Conservation (phyloP, 2,329 filamentous ascomycete genomes). For the Talaromyces sp. region DNA sequence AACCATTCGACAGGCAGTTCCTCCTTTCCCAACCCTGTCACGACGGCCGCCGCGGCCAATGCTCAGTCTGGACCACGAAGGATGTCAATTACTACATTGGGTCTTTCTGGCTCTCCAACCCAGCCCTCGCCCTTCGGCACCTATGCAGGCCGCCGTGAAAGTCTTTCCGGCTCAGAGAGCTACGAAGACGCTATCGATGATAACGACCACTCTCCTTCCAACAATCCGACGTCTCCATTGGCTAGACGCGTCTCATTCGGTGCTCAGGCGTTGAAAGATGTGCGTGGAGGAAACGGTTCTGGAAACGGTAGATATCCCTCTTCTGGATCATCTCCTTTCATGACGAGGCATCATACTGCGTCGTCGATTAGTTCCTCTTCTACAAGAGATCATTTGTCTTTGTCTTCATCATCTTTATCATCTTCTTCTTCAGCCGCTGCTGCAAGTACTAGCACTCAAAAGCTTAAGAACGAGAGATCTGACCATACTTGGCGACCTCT, state of each 20-base stretch:
- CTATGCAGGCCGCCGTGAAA: constrained; percentile 55
- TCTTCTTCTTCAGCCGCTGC: constrained; percentile 33
- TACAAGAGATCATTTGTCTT: constrained; percentile 26
- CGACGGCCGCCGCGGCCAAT: constrained; percentile 45
- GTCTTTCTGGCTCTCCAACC: constrained; percentile 67
- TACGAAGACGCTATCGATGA: constrained; percentile 54
- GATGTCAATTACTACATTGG: constrained; percentile 68
- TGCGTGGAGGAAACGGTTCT: constrained; percentile 60
- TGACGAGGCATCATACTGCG: constrained; percentile 23
- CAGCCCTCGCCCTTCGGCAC: constrained; percentile 48
- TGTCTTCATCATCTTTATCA: constrained; percentile 30
- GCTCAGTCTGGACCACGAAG: constrained; percentile 55
- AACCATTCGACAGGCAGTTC: constrained; percentile 13
- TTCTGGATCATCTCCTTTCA: constrained; percentile 23
- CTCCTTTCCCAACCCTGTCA: constrained; percentile 42
- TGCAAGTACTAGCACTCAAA: constrained; percentile 35
- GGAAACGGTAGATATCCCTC: constrained; percentile 55
- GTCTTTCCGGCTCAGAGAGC: constrained; percentile 59
- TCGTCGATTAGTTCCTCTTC: constrained; percentile 23
- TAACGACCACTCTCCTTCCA: constrained; percentile 55
- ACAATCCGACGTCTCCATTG: constrained; percentile 61
- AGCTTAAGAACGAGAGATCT: constrained; percentile 36
- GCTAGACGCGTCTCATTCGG: constrained; percentile 86
- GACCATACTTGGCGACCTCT: constrained; percentile 43
- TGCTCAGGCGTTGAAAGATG: constrained; percentile 68